These are phyloP conservation scores for Yamagishiella unicocca DNA, from an alignment of 139 green algal species.

Conservation along the genomic window DNA sequence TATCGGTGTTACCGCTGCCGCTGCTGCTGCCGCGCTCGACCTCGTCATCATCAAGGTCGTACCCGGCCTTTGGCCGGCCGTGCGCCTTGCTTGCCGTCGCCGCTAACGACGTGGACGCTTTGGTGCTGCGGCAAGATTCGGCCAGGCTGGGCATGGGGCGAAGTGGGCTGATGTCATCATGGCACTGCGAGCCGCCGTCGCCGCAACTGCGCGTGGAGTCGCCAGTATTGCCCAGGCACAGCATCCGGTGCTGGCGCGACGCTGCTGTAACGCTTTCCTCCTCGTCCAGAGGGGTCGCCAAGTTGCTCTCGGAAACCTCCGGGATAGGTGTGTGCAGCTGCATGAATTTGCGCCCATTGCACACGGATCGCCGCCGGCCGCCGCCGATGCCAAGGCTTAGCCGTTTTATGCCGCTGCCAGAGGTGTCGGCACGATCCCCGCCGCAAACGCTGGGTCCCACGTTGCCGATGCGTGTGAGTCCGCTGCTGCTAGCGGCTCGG, in stretches of 20 bases:
- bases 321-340: constrained; percentile 40
- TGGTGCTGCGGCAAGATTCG: not conserved
- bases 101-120: not conserved
- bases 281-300: not conserved
- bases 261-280: not conserved
- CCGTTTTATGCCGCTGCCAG: not conserved
- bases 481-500: not conserved
- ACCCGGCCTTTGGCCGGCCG: not conserved
- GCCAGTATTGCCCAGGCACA: not conserved
- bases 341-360: constrained; percentile 29
- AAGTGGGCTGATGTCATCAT: not conserved
- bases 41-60: constrained; percentile 24
- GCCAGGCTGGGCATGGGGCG: constrained; percentile 7
- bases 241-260: not conserved
- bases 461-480: too few relatives aligned
- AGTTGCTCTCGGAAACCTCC: constrained; percentile 35
- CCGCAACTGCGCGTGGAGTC: not conserved
- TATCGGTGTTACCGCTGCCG: not conserved
- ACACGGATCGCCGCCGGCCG: not conserved
- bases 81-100: not conserved
- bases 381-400: not conserved
- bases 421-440: too few relatives aligned
- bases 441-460: too few relatives aligned
- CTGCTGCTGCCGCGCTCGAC: constrained; percentile 29
- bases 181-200: too few relatives aligned